Evolutionary conservation across 495 filamentous ascomycete species (phyloP).

Genomic region (Cladorrhinum samala): DNA sequence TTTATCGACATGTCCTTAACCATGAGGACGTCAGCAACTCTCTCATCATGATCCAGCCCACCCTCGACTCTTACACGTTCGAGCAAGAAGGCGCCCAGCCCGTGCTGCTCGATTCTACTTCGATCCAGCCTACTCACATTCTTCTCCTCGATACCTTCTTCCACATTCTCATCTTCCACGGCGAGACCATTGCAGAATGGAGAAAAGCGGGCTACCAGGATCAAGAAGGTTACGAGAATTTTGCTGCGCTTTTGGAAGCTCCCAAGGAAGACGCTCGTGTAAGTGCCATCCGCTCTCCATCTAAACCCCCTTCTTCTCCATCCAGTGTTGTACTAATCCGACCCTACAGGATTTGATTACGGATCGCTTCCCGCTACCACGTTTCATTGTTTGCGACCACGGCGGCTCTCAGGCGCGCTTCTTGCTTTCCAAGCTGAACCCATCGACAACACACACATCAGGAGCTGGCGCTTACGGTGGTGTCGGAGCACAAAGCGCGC

Average conservation of each 20-base stretch:
- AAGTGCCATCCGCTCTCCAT: conserved; percentile 29
- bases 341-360: conserved; percentile 80
- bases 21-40: conserved; percentile 97
- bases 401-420: conserved; percentile 98
- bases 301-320: background rate
- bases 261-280: conserved; percentile 98
- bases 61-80: conserved; percentile 93
- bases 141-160: conserved; percentile 98
- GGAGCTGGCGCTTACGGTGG: conserved; percentile 76
- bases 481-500: conserved; percentile 74
- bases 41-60: conserved; percentile 98
- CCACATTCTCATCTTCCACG: conserved; percentile 98
- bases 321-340: conserved; percentile 15
- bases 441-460: conserved; percentile 94
- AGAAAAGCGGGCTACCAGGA: conserved; percentile 97
- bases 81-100: conserved; percentile 87
- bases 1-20: conserved; percentile 94
- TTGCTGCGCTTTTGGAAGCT: conserved; percentile 77
- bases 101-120: conserved; percentile 90
- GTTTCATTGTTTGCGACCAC: conserved; percentile 98
- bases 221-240: conserved; percentile 97
- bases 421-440: conserved; percentile 95
- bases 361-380: conserved; percentile 94
- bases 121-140: conserved; percentile 90
- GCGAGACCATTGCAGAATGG: conserved; percentile 97